Evolutionary conservation across 2,329 filamentous ascomycete genomes (phyloP).

Genomic region (Ceratocystis albifundus): DNA sequence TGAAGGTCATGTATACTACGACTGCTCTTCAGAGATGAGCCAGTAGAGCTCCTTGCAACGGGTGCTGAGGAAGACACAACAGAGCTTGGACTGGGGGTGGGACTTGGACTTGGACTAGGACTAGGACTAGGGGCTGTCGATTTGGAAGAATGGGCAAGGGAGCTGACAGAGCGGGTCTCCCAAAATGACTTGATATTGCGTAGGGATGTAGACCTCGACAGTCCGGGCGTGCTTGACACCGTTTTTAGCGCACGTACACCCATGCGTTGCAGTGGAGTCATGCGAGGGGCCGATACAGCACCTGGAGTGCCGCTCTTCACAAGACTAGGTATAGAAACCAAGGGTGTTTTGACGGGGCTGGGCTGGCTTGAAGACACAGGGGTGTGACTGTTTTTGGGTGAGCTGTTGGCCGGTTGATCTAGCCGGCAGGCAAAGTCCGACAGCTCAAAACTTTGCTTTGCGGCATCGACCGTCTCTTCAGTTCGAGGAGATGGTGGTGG

Average conservation of each 20-base stretch:
- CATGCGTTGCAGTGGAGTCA: conserved; percentile 45
- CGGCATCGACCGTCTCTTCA: neutral
- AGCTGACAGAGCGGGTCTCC: conserved; percentile 13
- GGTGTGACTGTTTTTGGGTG: neutral
- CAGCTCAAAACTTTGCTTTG: neutral
- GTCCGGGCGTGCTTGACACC: conserved; percentile 3
- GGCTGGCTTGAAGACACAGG: neutral
- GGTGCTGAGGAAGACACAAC: neutral
- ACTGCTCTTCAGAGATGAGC: conserved; percentile 31
- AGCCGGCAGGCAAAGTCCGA: conserved; percentile 6
- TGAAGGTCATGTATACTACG: conserved; percentile 7
- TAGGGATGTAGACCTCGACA: conserved; percentile 15
- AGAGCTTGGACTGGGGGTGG: neutral
- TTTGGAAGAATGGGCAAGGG: neutral
- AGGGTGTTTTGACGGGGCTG: neutral
- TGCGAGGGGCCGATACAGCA: conserved; percentile 29
- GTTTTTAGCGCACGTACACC: conserved; percentile 35
- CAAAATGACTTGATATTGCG: conserved; percentile 20
- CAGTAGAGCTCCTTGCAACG: neutral
- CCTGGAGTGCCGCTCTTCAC: conserved; percentile 29
- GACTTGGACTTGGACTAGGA: neutral
- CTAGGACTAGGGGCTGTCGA: conserved; percentile 1
- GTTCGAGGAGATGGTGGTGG: neutral
- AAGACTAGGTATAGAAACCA: conserved; percentile 10
- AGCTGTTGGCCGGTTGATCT: neutral